A percentile compares a stretch with the other conserved stretches of the same genome.
phyloP scores from a whole-genome alignment of 352 stramenopile species.

The Hyaloperonospora brassicae region DNA sequence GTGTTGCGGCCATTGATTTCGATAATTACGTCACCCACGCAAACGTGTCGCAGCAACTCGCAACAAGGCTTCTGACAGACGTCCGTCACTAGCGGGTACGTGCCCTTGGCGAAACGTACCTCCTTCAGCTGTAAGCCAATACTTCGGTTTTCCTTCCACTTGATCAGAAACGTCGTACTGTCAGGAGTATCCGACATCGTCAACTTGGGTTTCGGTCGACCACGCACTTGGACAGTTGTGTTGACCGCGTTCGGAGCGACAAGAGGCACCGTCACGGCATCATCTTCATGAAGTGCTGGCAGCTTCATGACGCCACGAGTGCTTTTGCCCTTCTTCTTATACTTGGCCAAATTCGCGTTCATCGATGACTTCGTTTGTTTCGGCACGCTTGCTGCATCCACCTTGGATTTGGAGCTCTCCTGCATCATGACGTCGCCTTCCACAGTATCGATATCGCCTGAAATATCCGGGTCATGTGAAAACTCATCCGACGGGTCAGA shows the following conservation, averaged over 20 bases:
- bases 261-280: conserved; percentile 66
- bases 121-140: conserved; percentile 81
- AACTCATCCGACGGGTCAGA: conserved; percentile 33
- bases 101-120: conserved; percentile 64
- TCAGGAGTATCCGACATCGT: conserved; percentile 76
- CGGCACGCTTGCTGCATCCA: conserved; percentile 18
- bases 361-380: conserved; percentile 35
- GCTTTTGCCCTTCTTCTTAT: conserved; percentile 72
- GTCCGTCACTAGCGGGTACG: conserved; percentile 73
- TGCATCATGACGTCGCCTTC: conserved; percentile 48
- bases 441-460: conserved; percentile 47
- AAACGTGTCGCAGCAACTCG: conserved; percentile 75
- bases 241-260: conserved; percentile 77
- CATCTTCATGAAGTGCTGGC: conserved; percentile 47
- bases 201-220: conserved; percentile 60
- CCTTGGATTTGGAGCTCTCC: conserved; percentile 26
- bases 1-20: conserved; percentile 87
- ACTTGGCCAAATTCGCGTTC: conserved; percentile 63
- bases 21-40: conserved; percentile 75
- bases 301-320: conserved; percentile 51
- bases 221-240: conserved; percentile 75
- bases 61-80: conserved; percentile 82
- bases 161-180: conserved; percentile 77
- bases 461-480: conserved; percentile 38
- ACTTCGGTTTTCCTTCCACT: conserved; percentile 85